phyloP scores from a whole-genome alignment of 768 basidiomycete species.

The Russula compacta region DNA sequence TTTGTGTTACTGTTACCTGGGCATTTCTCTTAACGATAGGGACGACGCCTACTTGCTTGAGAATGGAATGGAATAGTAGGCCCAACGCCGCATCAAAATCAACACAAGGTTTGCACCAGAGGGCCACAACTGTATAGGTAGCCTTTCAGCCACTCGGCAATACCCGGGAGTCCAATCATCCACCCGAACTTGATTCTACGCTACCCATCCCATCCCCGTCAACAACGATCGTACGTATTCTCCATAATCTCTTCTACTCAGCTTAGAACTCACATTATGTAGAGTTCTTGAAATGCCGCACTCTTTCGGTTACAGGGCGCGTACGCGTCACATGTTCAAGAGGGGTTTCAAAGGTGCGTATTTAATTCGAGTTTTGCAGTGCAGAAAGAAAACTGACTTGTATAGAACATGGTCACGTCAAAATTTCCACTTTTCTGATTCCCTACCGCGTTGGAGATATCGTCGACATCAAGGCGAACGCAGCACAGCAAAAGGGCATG shows the following conservation, averaged over 20 bases:
- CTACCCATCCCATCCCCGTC: background rate
- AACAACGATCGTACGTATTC: conserved; percentile 33
- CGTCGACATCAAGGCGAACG: conserved; percentile 99
- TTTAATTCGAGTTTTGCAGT: conserved; percentile 2
- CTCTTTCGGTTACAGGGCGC: conserved; percentile 99
- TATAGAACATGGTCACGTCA: conserved; percentile 80
- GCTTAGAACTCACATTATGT: background rate
- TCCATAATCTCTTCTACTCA: conserved; percentile 13
- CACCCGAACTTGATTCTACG: background rate
- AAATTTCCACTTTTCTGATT: conserved; percentile 87
- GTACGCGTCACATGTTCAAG: conserved; percentile 99
- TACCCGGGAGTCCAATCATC: conserved; percentile 41
- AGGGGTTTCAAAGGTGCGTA: conserved; percentile 89
- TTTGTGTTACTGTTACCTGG: conserved; percentile 50
- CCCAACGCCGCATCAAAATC: conserved; percentile 28
- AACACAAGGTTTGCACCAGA: conserved; percentile 25
- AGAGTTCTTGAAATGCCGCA: conserved; percentile 88
- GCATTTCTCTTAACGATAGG: conserved; percentile 67
- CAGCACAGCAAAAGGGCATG: conserved; percentile 99
- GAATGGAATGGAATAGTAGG: conserved; percentile 16
- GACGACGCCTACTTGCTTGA: conserved; percentile 2
- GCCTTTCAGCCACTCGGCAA: conserved; percentile 52
- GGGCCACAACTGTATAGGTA: conserved; percentile 59
- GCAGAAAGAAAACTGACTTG: background rate
- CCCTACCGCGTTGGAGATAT: conserved; percentile 96